These are phyloP conservation scores for Saccharomyces pastorianus DNA, from an alignment of 1,139 yeast genomes.

Conservation along the genomic window DNA sequence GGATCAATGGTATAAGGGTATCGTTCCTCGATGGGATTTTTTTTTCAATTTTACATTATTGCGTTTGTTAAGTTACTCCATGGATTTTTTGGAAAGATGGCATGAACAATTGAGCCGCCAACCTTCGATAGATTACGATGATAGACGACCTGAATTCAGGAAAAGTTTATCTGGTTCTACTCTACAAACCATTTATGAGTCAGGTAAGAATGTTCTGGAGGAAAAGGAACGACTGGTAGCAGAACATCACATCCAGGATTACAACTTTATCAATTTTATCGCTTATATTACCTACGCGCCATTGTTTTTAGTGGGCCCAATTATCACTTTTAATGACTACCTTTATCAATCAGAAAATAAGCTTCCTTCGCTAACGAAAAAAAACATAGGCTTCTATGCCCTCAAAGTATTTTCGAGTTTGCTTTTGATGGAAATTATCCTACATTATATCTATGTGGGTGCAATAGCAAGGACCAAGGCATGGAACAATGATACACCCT, in stretches of 20 bases:
- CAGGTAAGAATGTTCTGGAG: slow-evolving; percentile 29
- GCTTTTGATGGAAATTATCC: slow-evolving; percentile 75
- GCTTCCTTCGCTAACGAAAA: slow-evolving; percentile 45
- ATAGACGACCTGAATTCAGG: slow-evolving; percentile 8
- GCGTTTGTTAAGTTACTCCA: slow-evolving; percentile 72
- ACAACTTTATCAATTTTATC: slow-evolving; percentile 53
- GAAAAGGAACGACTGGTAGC: slow-evolving; percentile 66
- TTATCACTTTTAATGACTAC: slow-evolving; percentile 86
- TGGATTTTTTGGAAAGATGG: slow-evolving; percentile 50
- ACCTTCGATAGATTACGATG: not conserved
- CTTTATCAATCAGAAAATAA: slow-evolving; percentile 50
- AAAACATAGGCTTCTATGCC: slow-evolving; percentile 54
- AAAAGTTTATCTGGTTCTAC: slow-evolving; percentile 19
- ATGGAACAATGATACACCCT: slow-evolving; percentile 85
- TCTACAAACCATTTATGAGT: slow-evolving; percentile 25
- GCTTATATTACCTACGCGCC: slow-evolving; percentile 83
- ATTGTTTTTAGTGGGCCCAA: slow-evolving; percentile 89
- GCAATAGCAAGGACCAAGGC: slow-evolving; percentile 83
- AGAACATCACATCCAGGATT: slow-evolving; percentile 52
- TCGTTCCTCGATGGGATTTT: slow-evolving; percentile 90
- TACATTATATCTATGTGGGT: slow-evolving; percentile 86
- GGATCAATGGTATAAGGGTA: slow-evolving; percentile 58
- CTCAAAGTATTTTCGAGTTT: slow-evolving; percentile 64
- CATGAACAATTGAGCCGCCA: not conserved
- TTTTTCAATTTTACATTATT: slow-evolving; percentile 83